Evolutionary conservation across 352 stramenopile species (phyloP).

Genomic region (Saprolegnia diclina): DNA sequence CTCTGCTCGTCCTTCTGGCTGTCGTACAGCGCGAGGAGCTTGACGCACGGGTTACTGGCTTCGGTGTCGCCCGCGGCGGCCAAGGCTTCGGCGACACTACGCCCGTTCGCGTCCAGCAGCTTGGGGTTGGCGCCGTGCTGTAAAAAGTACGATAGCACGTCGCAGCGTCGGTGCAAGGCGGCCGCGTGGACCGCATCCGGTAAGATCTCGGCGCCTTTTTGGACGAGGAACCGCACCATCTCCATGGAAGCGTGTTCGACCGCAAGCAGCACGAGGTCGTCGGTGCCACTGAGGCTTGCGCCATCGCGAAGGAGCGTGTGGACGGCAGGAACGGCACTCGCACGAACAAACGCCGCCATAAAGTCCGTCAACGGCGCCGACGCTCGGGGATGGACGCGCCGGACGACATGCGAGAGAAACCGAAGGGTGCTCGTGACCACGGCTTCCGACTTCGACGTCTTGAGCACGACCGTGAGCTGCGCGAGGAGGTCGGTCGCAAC

Average conservation of each 20-base stretch:
- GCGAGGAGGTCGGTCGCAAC: background rate
- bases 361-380: conserved; percentile 47
- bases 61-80: background rate
- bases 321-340: conserved; percentile 66
- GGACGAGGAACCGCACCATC: conserved; percentile 76
- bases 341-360: conserved; percentile 65
- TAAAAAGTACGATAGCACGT: conserved; percentile 66
- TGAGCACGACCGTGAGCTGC: conserved; percentile 5
- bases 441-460: conserved; percentile 1
- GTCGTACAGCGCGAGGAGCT: conserved; percentile 9
- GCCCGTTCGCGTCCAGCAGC: background rate
- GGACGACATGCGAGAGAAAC: background rate
- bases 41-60: conserved; percentile 2
- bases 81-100: background rate
- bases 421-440: conserved; percentile 12
- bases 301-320: conserved; percentile 67
- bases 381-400: conserved; percentile 28
- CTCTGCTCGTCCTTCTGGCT: background rate
- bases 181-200: conserved; percentile 68
- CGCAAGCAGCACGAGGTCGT: conserved; percentile 58
- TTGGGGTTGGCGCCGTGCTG: conserved; percentile 55
- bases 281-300: conserved; percentile 59
- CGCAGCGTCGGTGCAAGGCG: conserved; percentile 51
- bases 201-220: conserved; percentile 59
- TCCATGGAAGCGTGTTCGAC: conserved; percentile 49